Evolutionary conservation across 129 eudicot species (phyloP).

Genomic region (Dittrichia graveolens): DNA sequence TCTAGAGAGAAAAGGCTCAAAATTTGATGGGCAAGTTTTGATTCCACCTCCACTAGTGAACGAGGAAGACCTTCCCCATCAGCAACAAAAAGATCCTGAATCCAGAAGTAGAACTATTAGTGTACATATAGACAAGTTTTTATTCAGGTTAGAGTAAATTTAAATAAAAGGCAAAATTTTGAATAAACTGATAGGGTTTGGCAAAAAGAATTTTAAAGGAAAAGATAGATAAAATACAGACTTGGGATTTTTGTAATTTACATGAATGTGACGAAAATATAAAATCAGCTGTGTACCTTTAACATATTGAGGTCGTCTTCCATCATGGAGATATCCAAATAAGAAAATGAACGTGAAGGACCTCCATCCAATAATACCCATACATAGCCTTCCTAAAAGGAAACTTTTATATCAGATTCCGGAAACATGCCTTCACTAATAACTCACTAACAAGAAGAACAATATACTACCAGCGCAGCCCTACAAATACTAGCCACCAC

Average conservation of each 20-base stretch:
- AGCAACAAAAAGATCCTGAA: conserved; percentile 91
- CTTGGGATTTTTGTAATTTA: not conserved
- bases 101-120: conserved; percentile 27
- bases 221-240: conserved; percentile 9
- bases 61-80: conserved; percentile 99
- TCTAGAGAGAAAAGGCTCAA: conserved; percentile 69
- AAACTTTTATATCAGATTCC: conserved; percentile 20
- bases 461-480: conserved; percentile 67
- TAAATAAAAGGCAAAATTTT: not conserved
- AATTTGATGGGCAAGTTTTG: conserved; percentile 76
- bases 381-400: conserved; percentile 74
- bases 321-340: conserved; percentile 68
- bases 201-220: not conserved
- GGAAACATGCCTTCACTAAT: not conserved
- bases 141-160: not conserved
- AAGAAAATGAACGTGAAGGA: conserved; percentile 90
- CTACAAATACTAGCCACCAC: conserved; percentile 85
- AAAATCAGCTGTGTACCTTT: conserved; percentile 49
- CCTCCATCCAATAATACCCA: conserved; percentile 98
- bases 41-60: conserved; percentile 85
- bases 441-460: not conserved
- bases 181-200: not conserved
- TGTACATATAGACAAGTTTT: not conserved
- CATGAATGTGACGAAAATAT: not conserved
- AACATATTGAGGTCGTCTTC: conserved; percentile 80